These are phyloP conservation scores for Castanea crenata DNA, from an alignment of 306 rosid genomes.

Conservation along the genomic window DNA sequence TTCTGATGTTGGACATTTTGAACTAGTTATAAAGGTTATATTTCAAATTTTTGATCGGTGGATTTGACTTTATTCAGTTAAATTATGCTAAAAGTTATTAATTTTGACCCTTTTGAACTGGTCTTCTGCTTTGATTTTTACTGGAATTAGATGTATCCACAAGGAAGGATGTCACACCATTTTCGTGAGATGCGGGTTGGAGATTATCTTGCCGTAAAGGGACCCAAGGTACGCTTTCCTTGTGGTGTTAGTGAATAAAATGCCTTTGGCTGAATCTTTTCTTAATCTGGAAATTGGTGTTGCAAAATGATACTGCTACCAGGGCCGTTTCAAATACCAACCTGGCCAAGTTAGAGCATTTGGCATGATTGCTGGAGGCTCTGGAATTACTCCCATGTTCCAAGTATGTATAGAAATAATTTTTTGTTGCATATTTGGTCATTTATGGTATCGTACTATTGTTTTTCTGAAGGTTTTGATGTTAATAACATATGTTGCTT, in stretches of 20 bases:
- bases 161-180: slow-evolving; percentile 99
- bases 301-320: slow-evolving; percentile 23
- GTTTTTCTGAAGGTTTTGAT: neutral
- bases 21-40: slow-evolving; percentile 85
- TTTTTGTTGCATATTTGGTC: slow-evolving; percentile 6
- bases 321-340: slow-evolving; percentile 97
- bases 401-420: slow-evolving; percentile 52
- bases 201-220: slow-evolving; percentile 79
- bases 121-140: slow-evolving; percentile 7
- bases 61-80: neutral
- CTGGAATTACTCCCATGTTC: slow-evolving; percentile 99
- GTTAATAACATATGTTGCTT: neutral
- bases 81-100: slow-evolving; percentile 10
- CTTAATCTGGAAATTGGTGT: slow-evolving; percentile 14
- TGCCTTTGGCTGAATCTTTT: slow-evolving; percentile 2
- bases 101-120: slow-evolving; percentile 9
- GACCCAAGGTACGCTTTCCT: slow-evolving; percentile 75
- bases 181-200: slow-evolving; percentile 94
- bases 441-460: neutral
- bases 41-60: neutral
- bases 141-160: slow-evolving; percentile 85
- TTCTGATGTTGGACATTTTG: slow-evolving; percentile 88
- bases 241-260: neutral
- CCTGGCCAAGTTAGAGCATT: slow-evolving; percentile 89
- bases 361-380: slow-evolving; percentile 99